Evolutionary conservation across 148 eudicot genomes (phyloP).

Genomic region (Chenopodium album): DNA sequence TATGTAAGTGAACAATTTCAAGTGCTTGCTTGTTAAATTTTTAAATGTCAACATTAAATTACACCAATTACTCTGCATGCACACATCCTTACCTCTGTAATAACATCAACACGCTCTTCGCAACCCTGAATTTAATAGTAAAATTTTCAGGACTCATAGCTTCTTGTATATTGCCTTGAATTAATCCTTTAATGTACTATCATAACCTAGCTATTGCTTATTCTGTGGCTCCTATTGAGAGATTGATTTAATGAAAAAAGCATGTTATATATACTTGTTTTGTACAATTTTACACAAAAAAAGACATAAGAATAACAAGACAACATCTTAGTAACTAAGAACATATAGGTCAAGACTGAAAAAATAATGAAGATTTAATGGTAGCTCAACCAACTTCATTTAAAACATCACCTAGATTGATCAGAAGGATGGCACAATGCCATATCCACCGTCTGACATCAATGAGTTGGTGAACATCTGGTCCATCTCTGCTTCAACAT

Average conservation of each 20-base stretch:
- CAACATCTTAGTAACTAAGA: constrained; percentile 16
- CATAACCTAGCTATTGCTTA: neutral
- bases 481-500: constrained; percentile 66
- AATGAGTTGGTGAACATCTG: constrained; percentile 60
- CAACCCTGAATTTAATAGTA: neutral
- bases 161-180: neutral
- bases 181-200: neutral
- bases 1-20: neutral
- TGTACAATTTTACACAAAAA: constrained; percentile 35
- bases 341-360: constrained; percentile 23
- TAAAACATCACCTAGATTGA: neutral
- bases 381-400: constrained; percentile 1
- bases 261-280: constrained; percentile 20
- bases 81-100: neutral
- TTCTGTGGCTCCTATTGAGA: neutral
- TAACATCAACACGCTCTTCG: neutral
- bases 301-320: constrained; percentile 15
- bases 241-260: constrained; percentile 17
- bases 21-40: neutral
- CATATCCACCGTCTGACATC: constrained; percentile 44
- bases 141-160: neutral
- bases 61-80: neutral
- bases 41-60: no score
- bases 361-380: neutral
- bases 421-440: constrained; percentile 37